Evolutionary conservation across 495 filamentous ascomycete species (phyloP), one percentile per base, ranked within the genome.

Genomic region (Penicillium dipodomyicola): DNA sequence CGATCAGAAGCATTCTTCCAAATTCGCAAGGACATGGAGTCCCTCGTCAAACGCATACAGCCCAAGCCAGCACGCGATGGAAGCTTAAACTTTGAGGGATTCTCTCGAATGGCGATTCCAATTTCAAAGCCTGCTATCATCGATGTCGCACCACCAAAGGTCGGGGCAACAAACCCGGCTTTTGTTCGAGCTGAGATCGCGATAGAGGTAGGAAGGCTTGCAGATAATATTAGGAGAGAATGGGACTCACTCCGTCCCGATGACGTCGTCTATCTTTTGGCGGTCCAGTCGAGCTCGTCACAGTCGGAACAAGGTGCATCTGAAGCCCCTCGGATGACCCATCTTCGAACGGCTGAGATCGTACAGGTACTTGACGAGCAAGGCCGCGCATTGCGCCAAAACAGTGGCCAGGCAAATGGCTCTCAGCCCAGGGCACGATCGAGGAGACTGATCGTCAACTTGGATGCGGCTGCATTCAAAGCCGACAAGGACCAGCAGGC

Each of bases 1-100:
- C 84, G 94, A 22, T 91, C 86, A 59, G 94, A 99, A 70, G 83
- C 94, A 3, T 97, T 97, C 66, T 97, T 92, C 73, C 91, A 90
- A 52, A 93, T 99, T 54, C 83, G 92, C 29, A 92, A 90, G 63
- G 88, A 97, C 60, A 86, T 99, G 60, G 90, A 96, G 65, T 84
- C 88, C 33, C 79, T 85, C 30, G 70, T 97, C 49, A 88, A 90
- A 65, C 84, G 90, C 44, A 71, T 99, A 57, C 85, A 85, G 63
- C 92, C 94, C 2, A 84, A 87, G 54, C 67, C 76, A 10, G 80
- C 73, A 30, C 80, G 82, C 15, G 75, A 82, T 54, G 86, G 84
- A 56, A 81, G 82, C 50, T 83, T 89, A 3, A 79, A 70, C 2
- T 97, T 96, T 61, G 78, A 87, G 12, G 94, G 94, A 2, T 94